A percentile compares a stretch with the other conserved stretches of the same genome.
Conservation (phyloP, 768 basidiomycete species). For the Lactarius indigo region DNA sequence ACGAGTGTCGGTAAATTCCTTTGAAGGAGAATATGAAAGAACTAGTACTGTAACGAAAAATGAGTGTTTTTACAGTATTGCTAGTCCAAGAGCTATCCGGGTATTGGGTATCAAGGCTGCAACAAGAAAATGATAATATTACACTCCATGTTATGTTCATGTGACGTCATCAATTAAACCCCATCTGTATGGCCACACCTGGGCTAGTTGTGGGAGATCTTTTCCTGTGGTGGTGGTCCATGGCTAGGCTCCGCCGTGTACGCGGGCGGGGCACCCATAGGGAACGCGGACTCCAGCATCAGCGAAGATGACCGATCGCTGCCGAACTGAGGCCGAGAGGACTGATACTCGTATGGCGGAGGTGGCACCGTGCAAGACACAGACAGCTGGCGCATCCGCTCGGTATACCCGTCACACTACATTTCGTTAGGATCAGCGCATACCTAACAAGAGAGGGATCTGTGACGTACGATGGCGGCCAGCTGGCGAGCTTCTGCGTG, state of each 20-base stretch:
- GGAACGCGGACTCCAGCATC: background rate
- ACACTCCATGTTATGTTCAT: background rate
- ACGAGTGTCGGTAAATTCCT: background rate
- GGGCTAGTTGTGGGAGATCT: background rate
- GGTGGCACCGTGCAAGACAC: constrained; percentile 6
- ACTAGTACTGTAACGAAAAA: background rate
- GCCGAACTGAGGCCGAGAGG: background rate
- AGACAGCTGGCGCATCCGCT: constrained; percentile 14
- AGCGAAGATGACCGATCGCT: background rate
- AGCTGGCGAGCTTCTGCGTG: background rate
- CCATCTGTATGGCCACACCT: constrained; percentile 1
- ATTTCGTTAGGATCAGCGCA: background rate
- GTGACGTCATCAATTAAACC: background rate
- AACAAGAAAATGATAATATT: background rate
- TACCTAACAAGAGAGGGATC: background rate
- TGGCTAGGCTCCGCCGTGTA: background rate
- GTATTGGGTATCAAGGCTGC: constrained; percentile 10
- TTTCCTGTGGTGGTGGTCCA: background rate
- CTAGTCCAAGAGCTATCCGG: background rate
- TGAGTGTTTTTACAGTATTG: background rate
- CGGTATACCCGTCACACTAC: constrained; percentile 9
- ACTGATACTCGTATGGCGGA: constrained; percentile 5
- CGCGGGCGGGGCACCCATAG: background rate
- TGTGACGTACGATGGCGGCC: constrained; percentile 13
- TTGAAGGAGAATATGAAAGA: background rate